Evolutionary conservation across 495 filamentous ascomycete genomes (phyloP), one percentile per base, ranked within the genome.

Genomic region (Tetracladium setigerum): DNA sequence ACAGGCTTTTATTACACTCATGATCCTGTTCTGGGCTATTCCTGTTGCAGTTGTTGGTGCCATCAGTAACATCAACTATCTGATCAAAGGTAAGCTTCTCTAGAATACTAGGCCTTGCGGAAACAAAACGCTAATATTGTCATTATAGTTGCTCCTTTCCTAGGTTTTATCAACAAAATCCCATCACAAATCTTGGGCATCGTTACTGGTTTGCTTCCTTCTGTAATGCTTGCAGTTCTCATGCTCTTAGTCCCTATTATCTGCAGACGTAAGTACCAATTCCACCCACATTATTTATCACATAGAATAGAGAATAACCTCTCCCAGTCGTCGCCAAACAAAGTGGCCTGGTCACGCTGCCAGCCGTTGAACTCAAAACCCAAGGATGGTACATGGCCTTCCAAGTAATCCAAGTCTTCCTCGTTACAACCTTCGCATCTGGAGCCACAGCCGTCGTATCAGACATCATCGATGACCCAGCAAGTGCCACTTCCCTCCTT

Each of bases 1-100:
- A 7, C 67, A 81, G 32, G 77, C 72, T 41, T 84, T 90, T 59
- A 80, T 96, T 38, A 58, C 65, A 18, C 82, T 74, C n/a, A 67
- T 96, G 66, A 89, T 97, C 56, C 73, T 98, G 56, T 96, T 98
- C 74, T 97, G 89, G 89, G 84, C 89, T 2, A 87, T 98, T 50
- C 92, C 92, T 7, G 88, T 95, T 32, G 87, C 83, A 16, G 73
- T 89, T 47, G 88, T 96, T 44, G 90, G 87, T 71, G 57, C 74
- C n/a, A 85, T 98, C 59, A 94, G 88, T 50, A 94, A 98, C 64
- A 81, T 97, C 62, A 74, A 78, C 60, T 74, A 70, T 40, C 65
- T 98, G 38, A 75, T 69, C 15, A 71, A 64, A 19, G 64, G 88
- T 55, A 47, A 50, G 47, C 41, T 27, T 27, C 22, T 24, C 24